These are phyloP conservation scores for Nymphaea thermarum DNA, from an alignment of 164 flowering plant genomes.

Conservation along the genomic window DNA sequence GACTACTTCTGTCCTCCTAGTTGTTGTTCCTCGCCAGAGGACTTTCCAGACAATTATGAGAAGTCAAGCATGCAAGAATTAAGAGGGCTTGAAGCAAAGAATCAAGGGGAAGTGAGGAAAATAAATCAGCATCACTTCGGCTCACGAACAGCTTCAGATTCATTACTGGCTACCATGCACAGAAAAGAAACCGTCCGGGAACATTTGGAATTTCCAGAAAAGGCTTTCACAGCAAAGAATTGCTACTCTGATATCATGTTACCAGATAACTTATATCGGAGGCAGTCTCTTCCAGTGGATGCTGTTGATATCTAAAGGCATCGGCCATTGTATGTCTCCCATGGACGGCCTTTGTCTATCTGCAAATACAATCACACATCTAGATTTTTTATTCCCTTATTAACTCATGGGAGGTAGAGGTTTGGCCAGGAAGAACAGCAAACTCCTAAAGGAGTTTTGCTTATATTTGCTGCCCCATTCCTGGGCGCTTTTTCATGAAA, in stretches of 20 bases:
- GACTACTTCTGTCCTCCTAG: constrained; percentile 3
- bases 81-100: constrained; percentile 82
- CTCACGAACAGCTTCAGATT: not conserved
- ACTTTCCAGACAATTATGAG: constrained; percentile 29
- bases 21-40: constrained; percentile 9
- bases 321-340: not conserved
- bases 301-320: not conserved
- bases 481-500: no score
- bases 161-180: not conserved
- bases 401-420: no score
- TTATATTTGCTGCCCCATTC: no score
- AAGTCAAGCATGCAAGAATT: constrained; percentile 59
- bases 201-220: not conserved
- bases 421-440: no score
- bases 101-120: constrained; percentile 54
- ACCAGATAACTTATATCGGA: not conserved
- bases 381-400: no score
- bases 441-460: no score
- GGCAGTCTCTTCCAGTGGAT: not conserved
- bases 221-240: not conserved
- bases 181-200: not conserved
- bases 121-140: constrained; percentile 36
- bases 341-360: not conserved
- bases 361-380: not conserved
- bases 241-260: not conserved